A percentile compares a stretch with the other conserved stretches of the same genome.
phyloP scores from a whole-genome alignment of 2,329 filamentous ascomycete species.

The Colletotrichum gloeosporioides region DNA sequence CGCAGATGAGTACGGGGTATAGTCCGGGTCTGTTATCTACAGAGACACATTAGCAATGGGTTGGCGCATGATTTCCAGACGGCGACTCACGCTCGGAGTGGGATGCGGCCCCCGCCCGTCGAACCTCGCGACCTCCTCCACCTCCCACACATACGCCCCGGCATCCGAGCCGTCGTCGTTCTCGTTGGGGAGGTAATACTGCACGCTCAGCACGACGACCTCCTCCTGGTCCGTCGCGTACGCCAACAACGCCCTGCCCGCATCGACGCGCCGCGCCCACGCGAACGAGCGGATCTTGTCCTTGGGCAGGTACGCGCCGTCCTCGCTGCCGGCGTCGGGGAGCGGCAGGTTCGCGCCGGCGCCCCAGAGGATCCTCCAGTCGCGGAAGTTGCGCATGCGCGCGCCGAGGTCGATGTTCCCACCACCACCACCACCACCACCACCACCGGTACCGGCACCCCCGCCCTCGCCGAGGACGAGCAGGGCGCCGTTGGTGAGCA shows the following conservation, averaged over 20 bases:
- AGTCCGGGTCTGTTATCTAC: conserved; percentile 48
- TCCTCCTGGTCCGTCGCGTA: conserved; percentile 57
- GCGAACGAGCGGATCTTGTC: conserved; percentile 53
- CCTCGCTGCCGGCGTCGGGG: conserved; percentile 42
- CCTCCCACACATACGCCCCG: conserved; percentile 52
- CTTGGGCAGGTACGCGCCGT: conserved; percentile 25
- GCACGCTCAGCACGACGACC: conserved; percentile 56
- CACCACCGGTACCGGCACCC: conserved; percentile 45
- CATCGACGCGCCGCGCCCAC: conserved; percentile 52
- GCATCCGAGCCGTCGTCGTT: conserved; percentile 56
- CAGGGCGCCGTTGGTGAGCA: conserved; percentile 56
- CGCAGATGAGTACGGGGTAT: conserved; percentile 50
- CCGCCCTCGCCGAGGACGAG: conserved; percentile 55
- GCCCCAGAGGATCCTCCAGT: conserved; percentile 62
- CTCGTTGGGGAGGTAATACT: conserved; percentile 37
- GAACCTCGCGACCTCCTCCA: conserved; percentile 57
- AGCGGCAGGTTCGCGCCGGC: conserved; percentile 57
- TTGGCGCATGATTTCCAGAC: not conserved
- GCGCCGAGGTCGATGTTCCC: conserved; percentile 29
- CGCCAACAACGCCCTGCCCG: conserved; percentile 51
- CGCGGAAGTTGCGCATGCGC: conserved; percentile 46
- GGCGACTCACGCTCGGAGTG: not conserved
- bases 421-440: conserved; percentile 31
- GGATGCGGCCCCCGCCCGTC: conserved; percentile 50
- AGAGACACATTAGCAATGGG: not conserved